Evolutionary conservation across 257 asterid genomes (phyloP).

Genomic region (Verbascum thapsus): DNA sequence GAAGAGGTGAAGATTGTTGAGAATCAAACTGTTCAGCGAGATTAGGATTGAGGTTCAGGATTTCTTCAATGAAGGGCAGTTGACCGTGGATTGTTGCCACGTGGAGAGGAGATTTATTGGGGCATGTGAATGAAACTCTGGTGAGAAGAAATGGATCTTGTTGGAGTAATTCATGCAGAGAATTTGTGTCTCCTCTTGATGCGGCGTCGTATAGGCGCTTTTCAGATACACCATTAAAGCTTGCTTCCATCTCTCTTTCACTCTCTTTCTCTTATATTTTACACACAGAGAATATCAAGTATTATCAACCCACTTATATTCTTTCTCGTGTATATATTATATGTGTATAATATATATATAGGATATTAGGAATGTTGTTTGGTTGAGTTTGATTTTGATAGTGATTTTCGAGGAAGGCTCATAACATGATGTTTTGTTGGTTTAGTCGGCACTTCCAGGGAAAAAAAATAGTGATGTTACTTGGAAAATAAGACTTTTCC

Average conservation of each 20-base stretch:
- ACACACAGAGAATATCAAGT: too few species aligned
- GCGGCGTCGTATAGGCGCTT: constrained; percentile 45
- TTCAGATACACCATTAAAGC: not conserved
- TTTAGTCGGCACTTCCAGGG: too few species aligned
- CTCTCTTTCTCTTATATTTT: too few species aligned
- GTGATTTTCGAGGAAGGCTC: too few species aligned
- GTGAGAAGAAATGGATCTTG: constrained; percentile 42
- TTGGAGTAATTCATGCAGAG: constrained; percentile 31
- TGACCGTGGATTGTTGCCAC: constrained; percentile 41
- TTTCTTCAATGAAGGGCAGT: constrained; percentile 29
- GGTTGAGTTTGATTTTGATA: too few species aligned
- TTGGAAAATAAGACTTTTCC: too few species aligned
- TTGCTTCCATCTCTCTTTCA: constrained; percentile 17
- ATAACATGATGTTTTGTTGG: too few species aligned
- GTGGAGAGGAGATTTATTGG: constrained; percentile 49
- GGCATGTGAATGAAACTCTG: constrained; percentile 35
- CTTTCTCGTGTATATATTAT: too few species aligned
- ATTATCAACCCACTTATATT: too few species aligned
- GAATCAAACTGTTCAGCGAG: constrained; percentile 42
- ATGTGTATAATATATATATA: too few species aligned
- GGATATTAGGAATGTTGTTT: too few species aligned
- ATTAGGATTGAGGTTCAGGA: constrained; percentile 31
- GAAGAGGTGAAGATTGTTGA: constrained; percentile 46
- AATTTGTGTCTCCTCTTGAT: constrained; percentile 27
- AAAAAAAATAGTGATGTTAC: too few species aligned